A percentile compares a stretch with the other conserved stretches of the same genome.
Evolutionary conservation across 345 rosid species (phyloP).

Genomic region (Populus pruinosa): DNA sequence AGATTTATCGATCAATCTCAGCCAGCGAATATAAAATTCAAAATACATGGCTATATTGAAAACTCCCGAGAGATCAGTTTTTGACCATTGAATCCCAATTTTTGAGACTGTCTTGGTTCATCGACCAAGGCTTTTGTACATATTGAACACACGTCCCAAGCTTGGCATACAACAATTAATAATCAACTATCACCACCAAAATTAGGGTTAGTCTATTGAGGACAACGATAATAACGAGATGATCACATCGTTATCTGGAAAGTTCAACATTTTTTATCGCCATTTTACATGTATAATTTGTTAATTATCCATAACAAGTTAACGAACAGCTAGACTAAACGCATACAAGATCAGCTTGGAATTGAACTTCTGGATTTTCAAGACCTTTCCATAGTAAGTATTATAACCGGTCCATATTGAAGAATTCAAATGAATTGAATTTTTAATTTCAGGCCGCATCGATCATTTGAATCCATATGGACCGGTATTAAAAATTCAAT

Average conservation of each 20-base stretch:
- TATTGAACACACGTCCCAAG: background rate
- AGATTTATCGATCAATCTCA: too few species aligned
- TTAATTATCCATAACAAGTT: background rate
- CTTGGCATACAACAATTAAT: background rate
- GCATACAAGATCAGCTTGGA: background rate
- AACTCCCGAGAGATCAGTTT: background rate
- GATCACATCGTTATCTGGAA: background rate
- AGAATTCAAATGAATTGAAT: background rate
- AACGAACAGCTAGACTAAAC: background rate
- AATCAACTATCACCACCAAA: background rate
- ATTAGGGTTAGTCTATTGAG: background rate
- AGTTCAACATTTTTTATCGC: background rate
- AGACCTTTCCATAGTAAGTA: background rate
- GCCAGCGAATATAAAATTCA: constrained; percentile 7
- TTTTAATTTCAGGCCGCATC: background rate
- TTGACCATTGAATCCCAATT: constrained; percentile 21
- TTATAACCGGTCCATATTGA: background rate
- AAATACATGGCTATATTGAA: constrained; percentile 6
- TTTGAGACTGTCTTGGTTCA: background rate
- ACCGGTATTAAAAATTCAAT: too few species aligned
- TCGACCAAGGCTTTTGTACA: background rate
- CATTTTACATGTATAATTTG: too few species aligned
- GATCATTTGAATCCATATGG: background rate
- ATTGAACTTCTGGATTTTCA: background rate
- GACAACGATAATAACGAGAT: background rate